These are phyloP conservation scores for Fusarium chlamydosporum DNA, from an alignment of 2,329 filamentous ascomycete genomes.

Conservation along the genomic window DNA sequence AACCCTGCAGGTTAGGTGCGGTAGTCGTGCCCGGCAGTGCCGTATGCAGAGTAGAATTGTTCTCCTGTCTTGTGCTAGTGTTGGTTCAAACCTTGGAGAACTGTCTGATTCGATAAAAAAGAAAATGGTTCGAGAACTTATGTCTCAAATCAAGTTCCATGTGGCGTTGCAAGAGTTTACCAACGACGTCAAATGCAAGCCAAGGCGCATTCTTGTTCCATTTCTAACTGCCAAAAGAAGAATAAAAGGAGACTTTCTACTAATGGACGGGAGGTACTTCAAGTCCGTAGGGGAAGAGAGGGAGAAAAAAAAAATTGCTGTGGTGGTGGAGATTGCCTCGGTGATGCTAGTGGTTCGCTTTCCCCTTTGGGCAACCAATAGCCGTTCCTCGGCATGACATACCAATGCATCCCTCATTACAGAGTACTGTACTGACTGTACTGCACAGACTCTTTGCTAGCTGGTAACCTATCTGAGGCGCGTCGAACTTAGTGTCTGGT, in stretches of 20 bases:
- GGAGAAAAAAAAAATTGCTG: neutral
- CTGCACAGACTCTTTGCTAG: neutral
- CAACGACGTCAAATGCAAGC: neutral
- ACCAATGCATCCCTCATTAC: neutral
- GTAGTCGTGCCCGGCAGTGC: too few relatives aligned
- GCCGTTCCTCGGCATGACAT: conserved; percentile 18
- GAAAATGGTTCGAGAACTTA: neutral
- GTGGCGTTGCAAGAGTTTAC: conserved; percentile 19
- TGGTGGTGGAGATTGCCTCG: conserved; percentile 22
- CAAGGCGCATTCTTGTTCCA: neutral
- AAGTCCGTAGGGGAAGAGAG: neutral
- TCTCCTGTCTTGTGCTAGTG: neutral
- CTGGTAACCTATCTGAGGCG: neutral
- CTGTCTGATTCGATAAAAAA: neutral
- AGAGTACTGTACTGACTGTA: neutral
- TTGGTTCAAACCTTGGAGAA: neutral
- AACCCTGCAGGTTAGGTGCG: too few relatives aligned
- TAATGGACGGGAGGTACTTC: too few relatives aligned
- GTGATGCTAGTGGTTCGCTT: conserved; percentile 10
- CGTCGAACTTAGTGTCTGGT: neutral
- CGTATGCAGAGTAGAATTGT: neutral
- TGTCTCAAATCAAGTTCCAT: neutral
- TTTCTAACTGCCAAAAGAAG: neutral
- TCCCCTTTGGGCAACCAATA: conserved; percentile 20
- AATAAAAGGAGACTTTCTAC: too few relatives aligned